Conservation (phyloP, 1,139 yeast species). For the Ogataea hybrid region DNA sequence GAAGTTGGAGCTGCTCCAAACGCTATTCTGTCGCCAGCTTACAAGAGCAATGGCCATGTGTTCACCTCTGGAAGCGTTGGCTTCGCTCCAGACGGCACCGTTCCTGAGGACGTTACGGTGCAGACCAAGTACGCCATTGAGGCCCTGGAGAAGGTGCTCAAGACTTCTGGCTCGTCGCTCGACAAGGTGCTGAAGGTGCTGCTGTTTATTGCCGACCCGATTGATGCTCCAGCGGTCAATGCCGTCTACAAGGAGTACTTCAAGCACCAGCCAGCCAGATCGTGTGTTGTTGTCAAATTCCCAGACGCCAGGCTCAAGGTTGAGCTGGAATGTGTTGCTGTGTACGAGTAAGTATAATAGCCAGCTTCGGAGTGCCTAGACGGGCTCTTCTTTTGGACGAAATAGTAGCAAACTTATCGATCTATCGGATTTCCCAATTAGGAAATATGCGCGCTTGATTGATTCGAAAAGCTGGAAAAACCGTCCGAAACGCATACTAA, state of each 20-base stretch:
- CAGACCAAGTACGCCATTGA: constrained; percentile 47
- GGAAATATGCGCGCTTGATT: no score
- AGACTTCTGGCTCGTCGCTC: constrained; percentile 43
- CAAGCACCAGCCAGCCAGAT: constrained; percentile 52
- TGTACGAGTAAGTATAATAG: no score
- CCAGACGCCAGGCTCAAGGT: constrained; percentile 42
- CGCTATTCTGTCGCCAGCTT: constrained; percentile 45
- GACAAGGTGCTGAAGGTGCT: constrained; percentile 52
- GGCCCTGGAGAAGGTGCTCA: constrained; percentile 43
- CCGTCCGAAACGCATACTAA: no score
- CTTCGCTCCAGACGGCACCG: constrained; percentile 36
- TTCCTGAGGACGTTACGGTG: constrained; percentile 38
- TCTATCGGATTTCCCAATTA: no score
- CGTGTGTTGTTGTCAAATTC: constrained; percentile 49
- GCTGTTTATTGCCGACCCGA: constrained; percentile 47
- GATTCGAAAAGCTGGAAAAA: no score
- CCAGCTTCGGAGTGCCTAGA: no score
- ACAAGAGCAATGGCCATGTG: constrained; percentile 46
- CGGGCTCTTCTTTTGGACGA: no score
- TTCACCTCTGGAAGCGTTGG: constrained; percentile 44
- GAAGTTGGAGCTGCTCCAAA: constrained; percentile 28
- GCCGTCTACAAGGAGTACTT: constrained; percentile 47
- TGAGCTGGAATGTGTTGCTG: constrained; percentile 44
- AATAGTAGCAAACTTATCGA: no score
- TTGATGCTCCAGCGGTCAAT: constrained; percentile 45